A percentile compares a stretch with the other conserved stretches of the same genome.
phyloP scores from a whole-genome alignment of 192 early-diverging fungal genomes.

The Geranomyces michiganensis region DNA sequence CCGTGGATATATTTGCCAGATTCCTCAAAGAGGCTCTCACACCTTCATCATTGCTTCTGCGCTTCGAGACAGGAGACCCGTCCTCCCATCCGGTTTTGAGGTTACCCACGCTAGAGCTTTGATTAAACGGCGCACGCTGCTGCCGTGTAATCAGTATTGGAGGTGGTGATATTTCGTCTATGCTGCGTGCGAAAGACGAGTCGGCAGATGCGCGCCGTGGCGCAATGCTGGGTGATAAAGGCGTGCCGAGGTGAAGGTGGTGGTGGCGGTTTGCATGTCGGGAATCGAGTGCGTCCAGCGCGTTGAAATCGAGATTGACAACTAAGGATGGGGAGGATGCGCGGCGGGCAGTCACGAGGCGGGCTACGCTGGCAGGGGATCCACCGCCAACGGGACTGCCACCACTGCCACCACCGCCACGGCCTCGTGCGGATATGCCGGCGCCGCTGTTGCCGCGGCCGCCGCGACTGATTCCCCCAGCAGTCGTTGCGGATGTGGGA shows the following conservation, averaged over 20 bases:
- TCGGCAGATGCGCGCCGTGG: constrained; percentile 28
- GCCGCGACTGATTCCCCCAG: not conserved
- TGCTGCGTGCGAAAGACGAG: constrained; percentile 7
- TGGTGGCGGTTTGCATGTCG: not conserved
- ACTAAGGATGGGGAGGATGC: constrained; percentile 24
- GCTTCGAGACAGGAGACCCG: not conserved
- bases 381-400: no score
- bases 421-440: not conserved
- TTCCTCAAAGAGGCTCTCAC: constrained; percentile 13
- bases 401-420: not conserved
- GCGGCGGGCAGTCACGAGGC: constrained; percentile 2
- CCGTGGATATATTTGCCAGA: constrained; percentile 13
- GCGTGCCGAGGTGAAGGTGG: not conserved
- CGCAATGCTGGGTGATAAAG: not conserved
- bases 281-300: constrained; percentile 1
- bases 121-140: not conserved
- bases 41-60: constrained; percentile 1
- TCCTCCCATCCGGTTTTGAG: constrained; percentile 1
- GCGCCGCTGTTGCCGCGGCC: not conserved
- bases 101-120: not conserved
- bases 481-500: not conserved
- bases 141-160: not conserved
- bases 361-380: not conserved
- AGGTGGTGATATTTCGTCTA: not conserved
- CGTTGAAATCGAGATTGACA: not conserved